These are phyloP conservation scores for Kitagawia praeruptora DNA, from an alignment of 129 eudicot genomes.

Conservation along the genomic window DNA sequence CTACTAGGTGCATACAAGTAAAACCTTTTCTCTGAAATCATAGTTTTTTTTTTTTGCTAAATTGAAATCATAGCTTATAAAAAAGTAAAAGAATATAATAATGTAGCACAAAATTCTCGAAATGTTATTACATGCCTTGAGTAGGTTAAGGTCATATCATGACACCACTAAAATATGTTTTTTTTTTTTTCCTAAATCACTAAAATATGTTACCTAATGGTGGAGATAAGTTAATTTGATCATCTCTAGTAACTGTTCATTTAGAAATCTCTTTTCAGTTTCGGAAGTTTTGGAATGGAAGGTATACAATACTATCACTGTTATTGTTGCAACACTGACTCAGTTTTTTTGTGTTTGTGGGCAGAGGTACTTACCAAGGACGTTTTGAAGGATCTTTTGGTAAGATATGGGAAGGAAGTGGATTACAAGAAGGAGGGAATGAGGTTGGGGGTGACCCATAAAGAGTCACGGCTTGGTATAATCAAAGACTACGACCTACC, in stretches of 20 bases:
- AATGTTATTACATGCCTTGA: neutral
- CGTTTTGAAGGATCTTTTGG: slow-evolving; percentile 51
- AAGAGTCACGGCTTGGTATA: slow-evolving; percentile 44
- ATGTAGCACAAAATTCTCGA: neutral
- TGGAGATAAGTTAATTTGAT: neutral
- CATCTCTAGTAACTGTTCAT: neutral
- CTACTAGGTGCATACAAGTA: neutral
- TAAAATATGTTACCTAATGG: neutral
- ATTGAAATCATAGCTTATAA: too few species aligned
- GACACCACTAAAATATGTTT: neutral
- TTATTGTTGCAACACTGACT: neutral
- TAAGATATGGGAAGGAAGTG: slow-evolving; percentile 59
- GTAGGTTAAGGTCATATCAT: too few species aligned
- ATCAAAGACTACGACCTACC: slow-evolving; percentile 71
- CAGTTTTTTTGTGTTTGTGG: neutral
- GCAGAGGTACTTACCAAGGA: slow-evolving; percentile 50
- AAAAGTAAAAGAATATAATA: too few species aligned
- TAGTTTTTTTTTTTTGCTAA: too few species aligned
- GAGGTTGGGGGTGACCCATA: slow-evolving; percentile 57
- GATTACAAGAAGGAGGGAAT: slow-evolving; percentile 61
- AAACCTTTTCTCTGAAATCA: too few species aligned
- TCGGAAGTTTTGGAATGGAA: neutral
- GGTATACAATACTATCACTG: neutral
- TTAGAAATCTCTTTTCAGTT: neutral
- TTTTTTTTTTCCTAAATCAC: too few species aligned